phyloP scores from a whole-genome alignment of 305 asterid genomes.

The Solanum hybrid region DNA sequence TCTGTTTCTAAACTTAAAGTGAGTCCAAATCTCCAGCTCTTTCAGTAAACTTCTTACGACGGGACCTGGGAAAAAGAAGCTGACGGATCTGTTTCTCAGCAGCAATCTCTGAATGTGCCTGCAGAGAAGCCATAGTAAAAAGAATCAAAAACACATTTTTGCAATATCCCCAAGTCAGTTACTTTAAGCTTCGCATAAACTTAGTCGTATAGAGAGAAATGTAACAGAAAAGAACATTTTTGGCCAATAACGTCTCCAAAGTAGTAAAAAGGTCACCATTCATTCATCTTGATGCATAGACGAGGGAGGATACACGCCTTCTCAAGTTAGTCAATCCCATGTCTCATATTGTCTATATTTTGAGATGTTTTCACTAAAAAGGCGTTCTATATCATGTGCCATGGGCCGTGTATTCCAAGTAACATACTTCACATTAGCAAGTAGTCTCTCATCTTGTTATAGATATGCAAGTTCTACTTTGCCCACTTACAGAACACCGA shows the following conservation, averaged over 20 bases:
- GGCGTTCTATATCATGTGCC: neutral
- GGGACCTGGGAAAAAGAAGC: constrained; percentile 59
- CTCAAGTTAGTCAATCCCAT: neutral
- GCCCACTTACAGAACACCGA: neutral
- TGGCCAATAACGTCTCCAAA: neutral
- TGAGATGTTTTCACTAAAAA: neutral
- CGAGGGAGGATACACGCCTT: neutral
- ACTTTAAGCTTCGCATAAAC: neutral
- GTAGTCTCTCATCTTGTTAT: neutral
- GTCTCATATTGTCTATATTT: neutral
- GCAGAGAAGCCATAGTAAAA: neutral
- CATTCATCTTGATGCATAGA: neutral
- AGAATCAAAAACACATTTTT: neutral
- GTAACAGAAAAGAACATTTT: neutral
- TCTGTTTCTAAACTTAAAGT: constrained; percentile 13
- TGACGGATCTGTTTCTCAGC: constrained; percentile 79
- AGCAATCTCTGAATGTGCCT: constrained; percentile 58
- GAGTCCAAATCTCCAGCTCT: constrained; percentile 26
- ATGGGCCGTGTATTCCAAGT: neutral
- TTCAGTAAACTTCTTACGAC: constrained; percentile 40
- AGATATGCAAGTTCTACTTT: neutral
- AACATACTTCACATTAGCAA: neutral
- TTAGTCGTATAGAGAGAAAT: neutral
- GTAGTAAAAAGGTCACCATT: neutral
- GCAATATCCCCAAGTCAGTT: neutral